These are phyloP conservation scores for Nemania sp. DNA, from an alignment of 2,329 filamentous ascomycete genomes.

Conservation along the genomic window DNA sequence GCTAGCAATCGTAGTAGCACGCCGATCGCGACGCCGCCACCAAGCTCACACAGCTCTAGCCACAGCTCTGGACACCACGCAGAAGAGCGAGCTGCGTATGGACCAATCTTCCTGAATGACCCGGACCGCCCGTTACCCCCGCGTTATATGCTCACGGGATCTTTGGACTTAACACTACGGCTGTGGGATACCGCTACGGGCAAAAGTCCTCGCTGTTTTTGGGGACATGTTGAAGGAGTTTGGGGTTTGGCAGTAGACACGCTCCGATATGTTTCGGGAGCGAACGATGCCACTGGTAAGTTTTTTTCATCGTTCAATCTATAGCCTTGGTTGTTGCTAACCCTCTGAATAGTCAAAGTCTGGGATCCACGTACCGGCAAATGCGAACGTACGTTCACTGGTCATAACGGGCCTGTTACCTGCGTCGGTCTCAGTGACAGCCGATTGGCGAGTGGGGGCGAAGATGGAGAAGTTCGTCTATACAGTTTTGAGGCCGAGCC, in stretches of 20 bases:
- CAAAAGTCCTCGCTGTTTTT: constrained; percentile 86
- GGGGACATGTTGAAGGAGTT: constrained; percentile 93
- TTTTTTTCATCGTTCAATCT: not conserved
- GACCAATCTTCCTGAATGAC: constrained; percentile 63
- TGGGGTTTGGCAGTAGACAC: constrained; percentile 92
- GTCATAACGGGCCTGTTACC: constrained; percentile 87
- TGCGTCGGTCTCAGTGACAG: constrained; percentile 91
- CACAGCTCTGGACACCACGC: constrained; percentile 34
- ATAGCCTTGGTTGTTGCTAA: constrained; percentile 5
- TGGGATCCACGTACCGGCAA: constrained; percentile 93
- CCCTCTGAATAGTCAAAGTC: constrained; percentile 67
- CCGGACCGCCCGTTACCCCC: constrained; percentile 72
- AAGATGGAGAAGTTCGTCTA: constrained; percentile 88
- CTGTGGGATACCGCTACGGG: constrained; percentile 88
- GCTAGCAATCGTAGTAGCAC: constrained; percentile 52
- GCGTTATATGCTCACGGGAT: constrained; percentile 89
- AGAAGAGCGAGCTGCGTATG: constrained; percentile 59
- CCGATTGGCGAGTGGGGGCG: constrained; percentile 86
- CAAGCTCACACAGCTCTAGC: constrained; percentile 29
- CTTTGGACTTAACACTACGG: constrained; percentile 86
- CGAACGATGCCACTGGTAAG: constrained; percentile 76
- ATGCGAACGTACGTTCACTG: constrained; percentile 89
- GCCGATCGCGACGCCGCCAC: constrained; percentile 36
- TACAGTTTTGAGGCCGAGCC: constrained; percentile 70
- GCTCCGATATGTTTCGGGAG: constrained; percentile 82